A percentile compares a stretch with the other conserved stretches of the same genome.
Evolutionary conservation across 2,329 filamentous ascomycete genomes (phyloP).

Genomic region (Scleromitrula shiraiana): DNA sequence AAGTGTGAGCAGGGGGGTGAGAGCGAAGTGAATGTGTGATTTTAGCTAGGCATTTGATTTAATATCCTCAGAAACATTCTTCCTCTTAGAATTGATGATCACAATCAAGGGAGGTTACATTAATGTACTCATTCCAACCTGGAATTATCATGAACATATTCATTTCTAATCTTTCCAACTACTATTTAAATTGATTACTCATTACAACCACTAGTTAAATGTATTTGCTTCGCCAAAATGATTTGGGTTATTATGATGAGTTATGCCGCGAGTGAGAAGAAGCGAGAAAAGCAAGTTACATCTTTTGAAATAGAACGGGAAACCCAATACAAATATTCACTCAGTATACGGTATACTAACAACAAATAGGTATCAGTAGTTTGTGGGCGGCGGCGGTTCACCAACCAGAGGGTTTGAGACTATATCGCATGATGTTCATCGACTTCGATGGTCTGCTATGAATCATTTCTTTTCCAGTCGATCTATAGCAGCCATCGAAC

Average conservation of each 20-base stretch:
- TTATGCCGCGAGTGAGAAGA: slow-evolving; percentile 26
- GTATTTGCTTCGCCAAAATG: too few species aligned
- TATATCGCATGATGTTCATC: slow-evolving; percentile 18
- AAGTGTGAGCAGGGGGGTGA: slow-evolving; percentile 3
- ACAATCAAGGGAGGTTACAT: too few species aligned
- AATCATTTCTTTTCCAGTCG: slow-evolving; percentile 20
- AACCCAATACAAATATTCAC: slow-evolving; percentile 10
- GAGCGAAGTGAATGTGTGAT: too few species aligned
- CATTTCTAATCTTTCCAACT: too few species aligned
- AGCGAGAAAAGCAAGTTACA: slow-evolving; percentile 13
- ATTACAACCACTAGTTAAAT: too few species aligned
- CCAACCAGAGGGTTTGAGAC: slow-evolving; percentile 5
- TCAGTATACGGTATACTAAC: too few species aligned
- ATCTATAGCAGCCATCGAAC: slow-evolving; percentile 14
- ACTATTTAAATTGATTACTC: too few species aligned
- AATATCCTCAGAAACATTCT: too few species aligned
- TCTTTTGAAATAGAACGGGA: slow-evolving; percentile 1
- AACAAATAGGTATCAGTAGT: slow-evolving; percentile 1
- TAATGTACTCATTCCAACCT: too few species aligned
- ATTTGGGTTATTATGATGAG: slow-evolving; percentile 33
- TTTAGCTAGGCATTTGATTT: too few species aligned
- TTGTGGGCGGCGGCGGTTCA: background rate
- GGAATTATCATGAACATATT: too few species aligned
- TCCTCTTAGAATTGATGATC: too few species aligned
- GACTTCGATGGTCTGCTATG: slow-evolving; percentile 16